Percentiles rank a stretch among this genome's conserved stretches.
These are phyloP conservation scores for Starmerella stellata DNA, from an alignment of 805 yeast genomes.

Conservation along the genomic window DNA sequence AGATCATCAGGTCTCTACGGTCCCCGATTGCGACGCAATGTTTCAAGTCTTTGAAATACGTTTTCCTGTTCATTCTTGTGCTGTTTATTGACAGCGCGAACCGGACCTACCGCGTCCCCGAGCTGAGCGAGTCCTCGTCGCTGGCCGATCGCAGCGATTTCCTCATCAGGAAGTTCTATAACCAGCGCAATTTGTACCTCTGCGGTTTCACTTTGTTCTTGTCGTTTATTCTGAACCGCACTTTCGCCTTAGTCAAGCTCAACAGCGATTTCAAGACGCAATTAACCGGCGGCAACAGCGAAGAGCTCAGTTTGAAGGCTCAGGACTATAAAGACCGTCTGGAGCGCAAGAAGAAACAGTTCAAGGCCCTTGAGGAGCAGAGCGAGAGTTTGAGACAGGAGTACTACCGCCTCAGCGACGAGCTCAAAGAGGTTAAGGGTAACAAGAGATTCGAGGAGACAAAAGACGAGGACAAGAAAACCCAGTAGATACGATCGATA, in stretches of 20 bases:
- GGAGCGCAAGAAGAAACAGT: constrained; percentile 43
- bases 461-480: no score
- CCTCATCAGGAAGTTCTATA: constrained; percentile 80
- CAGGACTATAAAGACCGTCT: constrained; percentile 34
- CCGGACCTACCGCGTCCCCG: constrained; percentile 49
- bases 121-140: constrained; percentile 32
- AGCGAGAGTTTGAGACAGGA: constrained; percentile 48
- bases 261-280: constrained; percentile 23
- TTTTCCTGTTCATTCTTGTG: constrained; percentile 64
- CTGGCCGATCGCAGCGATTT: constrained; percentile 55
- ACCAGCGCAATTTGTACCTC: constrained; percentile 89
- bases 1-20: constrained; percentile 41
- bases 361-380: constrained; percentile 53
- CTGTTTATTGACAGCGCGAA: constrained; percentile 78
- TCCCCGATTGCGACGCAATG: constrained; percentile 51
- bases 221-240: constrained; percentile 67
- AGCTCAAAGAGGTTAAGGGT: constrained; percentile 19
- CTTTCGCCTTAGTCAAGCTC: constrained; percentile 63
- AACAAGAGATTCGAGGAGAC: constrained; percentile 1
- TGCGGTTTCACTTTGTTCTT: constrained; percentile 90
- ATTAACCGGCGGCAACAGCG: constrained; percentile 20
- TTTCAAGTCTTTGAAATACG: constrained; percentile 60
- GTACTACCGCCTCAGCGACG: constrained; percentile 33
- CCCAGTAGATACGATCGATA: not conserved
- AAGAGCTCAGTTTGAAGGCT: constrained; percentile 39